Evolutionary conservation across 257 asterid genomes (phyloP), one percentile per base, ranked within the genome.

Genomic region (Mitragyna speciosa): DNA sequence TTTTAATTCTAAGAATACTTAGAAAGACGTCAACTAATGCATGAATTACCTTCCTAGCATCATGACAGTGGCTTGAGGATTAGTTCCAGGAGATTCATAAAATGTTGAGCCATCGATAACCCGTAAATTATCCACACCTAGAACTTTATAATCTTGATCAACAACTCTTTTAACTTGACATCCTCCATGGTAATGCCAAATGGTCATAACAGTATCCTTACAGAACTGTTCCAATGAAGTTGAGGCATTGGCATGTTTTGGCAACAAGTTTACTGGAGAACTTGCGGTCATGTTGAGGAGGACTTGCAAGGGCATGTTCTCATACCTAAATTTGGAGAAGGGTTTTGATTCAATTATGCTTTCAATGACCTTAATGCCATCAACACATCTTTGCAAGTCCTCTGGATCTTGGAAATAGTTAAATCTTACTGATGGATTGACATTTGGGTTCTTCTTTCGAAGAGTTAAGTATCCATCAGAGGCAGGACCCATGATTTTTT

Each of bases 121-220:
- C 17, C 98, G 73, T 49, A 94, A 76, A 22, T 78, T 84, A 45
- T 88, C 91, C 11, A 91, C 85, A 0, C 98, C 98, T 17, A 80
- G 15, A 33, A 94, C 96, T 84, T 76, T 84, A 54, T 89, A 89
- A 52, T 94, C 88, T 6, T 72, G 63, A 76, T 91, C 93, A 22
- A 93, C 95, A 3, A 94, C 97, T 28, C 76, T 81, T 28, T 96
- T 88, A 20, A 92, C 90, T 7, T 87, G 94, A 47, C 98, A 91
- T 0, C 98, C 98, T 5, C 98, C 98, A 56, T 94, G 98, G 43
- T 93, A 94, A 61, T 94, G 98, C 98, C 98, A 94, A 28, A 94
- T 94, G 6, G 98, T 94, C 96, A 90, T 89, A 64, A 94, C 98
- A 1, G 95, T 94, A 77, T 94, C 98, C 86, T 78, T 90, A 10